Conservation (phyloP, 2,329 filamentous ascomycete species). For the Colletotrichum tofieldiae region DNA sequence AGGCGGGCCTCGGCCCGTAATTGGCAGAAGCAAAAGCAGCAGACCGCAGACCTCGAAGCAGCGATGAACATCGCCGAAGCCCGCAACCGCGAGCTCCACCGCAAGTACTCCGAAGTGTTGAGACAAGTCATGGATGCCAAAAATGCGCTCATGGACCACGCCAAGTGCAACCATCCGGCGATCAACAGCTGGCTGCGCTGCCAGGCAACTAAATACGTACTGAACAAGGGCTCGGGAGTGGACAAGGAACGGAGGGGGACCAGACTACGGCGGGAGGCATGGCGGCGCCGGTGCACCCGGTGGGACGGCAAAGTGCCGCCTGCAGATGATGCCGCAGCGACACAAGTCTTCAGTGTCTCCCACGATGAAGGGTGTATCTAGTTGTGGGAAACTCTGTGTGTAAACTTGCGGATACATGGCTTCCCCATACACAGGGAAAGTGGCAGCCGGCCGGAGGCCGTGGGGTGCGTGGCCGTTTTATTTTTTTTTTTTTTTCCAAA, state of each 20-base stretch:
- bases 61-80: conserved; percentile 17
- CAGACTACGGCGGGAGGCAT: neutral
- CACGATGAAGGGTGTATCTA: neutral
- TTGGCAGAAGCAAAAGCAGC: conserved; percentile 39
- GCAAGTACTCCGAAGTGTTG: conserved; percentile 15
- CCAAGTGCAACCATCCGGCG: conserved; percentile 27
- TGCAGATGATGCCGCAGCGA: neutral
- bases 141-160: conserved; percentile 36
- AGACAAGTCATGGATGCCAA: conserved; percentile 26
- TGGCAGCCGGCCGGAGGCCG: no score
- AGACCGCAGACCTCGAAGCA: conserved; percentile 22
- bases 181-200: conserved; percentile 32
- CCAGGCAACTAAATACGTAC: conserved; percentile 20
- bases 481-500: neutral
- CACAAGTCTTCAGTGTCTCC: neutral
- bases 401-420: no score
- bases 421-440: neutral
- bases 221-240: neutral
- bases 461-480: no score
- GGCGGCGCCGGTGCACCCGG: neutral
- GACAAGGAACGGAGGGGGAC: neutral
- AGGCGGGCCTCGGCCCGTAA: conserved; percentile 38
- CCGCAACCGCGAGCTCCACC: conserved; percentile 16
- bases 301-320: neutral
- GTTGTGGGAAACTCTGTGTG: neutral